These are phyloP conservation scores for Pilaira anomala DNA, from an alignment of 192 early-diverging fungal genomes.

Conservation along the genomic window DNA sequence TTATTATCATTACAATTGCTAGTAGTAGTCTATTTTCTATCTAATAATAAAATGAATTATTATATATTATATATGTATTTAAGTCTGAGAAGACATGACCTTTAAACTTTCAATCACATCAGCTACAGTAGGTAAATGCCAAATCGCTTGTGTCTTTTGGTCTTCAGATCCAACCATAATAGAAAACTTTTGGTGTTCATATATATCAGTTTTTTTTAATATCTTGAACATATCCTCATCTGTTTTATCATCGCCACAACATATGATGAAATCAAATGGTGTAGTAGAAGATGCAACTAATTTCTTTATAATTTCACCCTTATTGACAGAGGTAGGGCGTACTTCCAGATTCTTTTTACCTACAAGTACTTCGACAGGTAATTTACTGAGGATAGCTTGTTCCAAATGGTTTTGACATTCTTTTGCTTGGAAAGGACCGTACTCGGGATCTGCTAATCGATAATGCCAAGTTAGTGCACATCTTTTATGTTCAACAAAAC, in stretches of 20 bases:
- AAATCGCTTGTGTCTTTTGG: constrained; percentile 85
- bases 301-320: constrained; percentile 94
- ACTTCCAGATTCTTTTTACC: constrained; percentile 99
- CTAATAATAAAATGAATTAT: not conserved
- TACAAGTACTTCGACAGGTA: constrained; percentile 90
- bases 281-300: constrained; percentile 60
- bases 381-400: constrained; percentile 82
- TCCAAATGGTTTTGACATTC: constrained; percentile 97
- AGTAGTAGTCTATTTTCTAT: not conserved
- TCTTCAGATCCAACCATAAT: constrained; percentile 78
- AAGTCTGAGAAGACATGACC: not conserved
- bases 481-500: constrained; percentile 89
- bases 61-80: not conserved
- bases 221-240: constrained; percentile 95
- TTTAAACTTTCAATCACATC: constrained; percentile 53
- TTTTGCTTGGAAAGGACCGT: constrained; percentile 93
- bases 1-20: not conserved
- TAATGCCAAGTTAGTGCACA: constrained; percentile 98
- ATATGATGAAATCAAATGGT: constrained; percentile 84
- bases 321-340: constrained; percentile 87
- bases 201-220: constrained; percentile 17
- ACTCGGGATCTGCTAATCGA: constrained; percentile 91
- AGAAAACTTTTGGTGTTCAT: constrained; percentile 51
- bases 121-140: constrained; percentile 72
- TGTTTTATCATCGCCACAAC: constrained; percentile 96